phyloP scores from a whole-genome alignment of 225 moss, liverwort and hornwort genomes.

The Neckera pumila region DNA sequence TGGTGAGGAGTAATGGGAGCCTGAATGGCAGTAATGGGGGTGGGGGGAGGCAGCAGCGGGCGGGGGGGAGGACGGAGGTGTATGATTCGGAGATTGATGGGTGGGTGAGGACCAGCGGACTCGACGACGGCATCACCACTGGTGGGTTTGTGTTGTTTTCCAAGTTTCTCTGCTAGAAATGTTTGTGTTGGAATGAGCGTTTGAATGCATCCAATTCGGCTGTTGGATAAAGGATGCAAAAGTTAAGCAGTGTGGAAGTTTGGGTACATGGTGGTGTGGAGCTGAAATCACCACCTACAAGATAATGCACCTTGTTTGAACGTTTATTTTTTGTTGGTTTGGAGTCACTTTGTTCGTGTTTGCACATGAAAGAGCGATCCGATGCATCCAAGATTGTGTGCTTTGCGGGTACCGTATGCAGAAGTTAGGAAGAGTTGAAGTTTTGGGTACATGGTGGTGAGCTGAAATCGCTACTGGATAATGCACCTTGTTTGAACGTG shows the following conservation, averaged over 20 bases:
- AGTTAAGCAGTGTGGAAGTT: background rate
- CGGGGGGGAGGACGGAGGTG: constrained; percentile 14
- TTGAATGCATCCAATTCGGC: background rate
- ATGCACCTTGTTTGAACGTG: background rate
- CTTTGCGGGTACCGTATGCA: background rate
- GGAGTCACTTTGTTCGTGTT: no score
- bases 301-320: background rate
- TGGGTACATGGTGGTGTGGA: background rate
- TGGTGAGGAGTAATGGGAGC: constrained; percentile 20
- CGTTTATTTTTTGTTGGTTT: no score
- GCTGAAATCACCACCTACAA: background rate
- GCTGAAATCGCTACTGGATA: background rate
- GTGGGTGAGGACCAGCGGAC: constrained; percentile 21
- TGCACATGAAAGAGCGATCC: background rate
- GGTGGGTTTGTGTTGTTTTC: background rate
- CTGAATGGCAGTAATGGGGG: background rate
- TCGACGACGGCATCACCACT: constrained; percentile 36
- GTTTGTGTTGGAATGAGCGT: background rate
- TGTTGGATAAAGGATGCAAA: background rate
- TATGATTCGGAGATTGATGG: constrained; percentile 27
- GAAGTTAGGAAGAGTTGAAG: background rate
- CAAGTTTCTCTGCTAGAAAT: background rate
- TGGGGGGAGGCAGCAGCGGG: background rate
- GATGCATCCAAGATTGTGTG: background rate
- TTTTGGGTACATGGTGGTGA: background rate